Evolutionary conservation across 139 green algal species (phyloP).

Genomic region (Coelastrella sp.): DNA sequence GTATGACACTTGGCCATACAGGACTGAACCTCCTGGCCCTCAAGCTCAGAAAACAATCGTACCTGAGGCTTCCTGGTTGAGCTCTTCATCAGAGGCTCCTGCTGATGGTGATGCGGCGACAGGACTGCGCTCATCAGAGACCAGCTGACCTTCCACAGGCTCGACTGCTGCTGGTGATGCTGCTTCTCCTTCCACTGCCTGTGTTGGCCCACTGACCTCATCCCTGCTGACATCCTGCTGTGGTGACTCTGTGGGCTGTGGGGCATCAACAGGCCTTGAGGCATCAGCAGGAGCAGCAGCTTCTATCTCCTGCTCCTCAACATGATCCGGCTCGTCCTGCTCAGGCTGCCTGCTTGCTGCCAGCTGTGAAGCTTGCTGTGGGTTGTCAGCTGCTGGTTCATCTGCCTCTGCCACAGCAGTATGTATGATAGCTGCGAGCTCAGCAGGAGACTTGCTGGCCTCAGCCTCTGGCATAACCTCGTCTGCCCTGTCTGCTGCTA

Average conservation of each 20-base stretch:
- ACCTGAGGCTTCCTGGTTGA: no score
- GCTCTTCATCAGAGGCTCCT: not conserved
- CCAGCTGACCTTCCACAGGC: not conserved
- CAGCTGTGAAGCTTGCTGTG: not conserved
- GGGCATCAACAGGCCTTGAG: not conserved
- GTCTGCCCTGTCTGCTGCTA: no score
- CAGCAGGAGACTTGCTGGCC: no score
- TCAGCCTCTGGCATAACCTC: no score
- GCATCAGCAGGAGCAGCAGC: not conserved
- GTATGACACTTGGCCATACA: no score
- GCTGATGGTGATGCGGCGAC: not conserved
- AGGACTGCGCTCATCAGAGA: not conserved
- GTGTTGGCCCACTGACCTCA: not conserved
- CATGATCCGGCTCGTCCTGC: not conserved
- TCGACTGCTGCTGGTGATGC: not conserved
- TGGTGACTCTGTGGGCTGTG: not conserved
- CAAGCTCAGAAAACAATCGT: no score
- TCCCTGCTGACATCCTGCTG: not conserved
- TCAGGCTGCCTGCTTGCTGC: not conserved
- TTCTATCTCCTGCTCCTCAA: not conserved
- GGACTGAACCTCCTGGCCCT: no score
- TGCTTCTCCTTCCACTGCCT: not conserved
- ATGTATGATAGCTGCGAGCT: no score
- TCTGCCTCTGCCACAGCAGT: no score
- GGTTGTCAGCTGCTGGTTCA: no score